phyloP scores from a whole-genome alignment of 805 yeast genomes.

The Hanseniaspora vineae region DNA sequence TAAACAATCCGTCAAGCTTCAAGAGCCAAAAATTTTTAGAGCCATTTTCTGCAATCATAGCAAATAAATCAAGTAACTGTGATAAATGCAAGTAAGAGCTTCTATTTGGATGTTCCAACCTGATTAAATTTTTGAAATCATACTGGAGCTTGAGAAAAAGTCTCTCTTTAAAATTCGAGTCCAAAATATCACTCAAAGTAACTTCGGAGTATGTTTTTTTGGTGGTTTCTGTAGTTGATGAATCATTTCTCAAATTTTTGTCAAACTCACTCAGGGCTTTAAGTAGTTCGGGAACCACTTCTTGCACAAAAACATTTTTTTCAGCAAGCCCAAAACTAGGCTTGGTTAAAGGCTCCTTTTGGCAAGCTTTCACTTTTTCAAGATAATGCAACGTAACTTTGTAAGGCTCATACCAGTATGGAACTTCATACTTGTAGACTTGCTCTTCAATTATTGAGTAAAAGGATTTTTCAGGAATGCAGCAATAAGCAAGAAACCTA shows the following conservation, averaged over 20 bases:
- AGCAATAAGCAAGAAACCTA: neutral
- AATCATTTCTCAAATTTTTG: too few relatives aligned
- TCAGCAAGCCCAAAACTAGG: too few relatives aligned
- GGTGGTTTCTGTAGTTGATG: too few relatives aligned
- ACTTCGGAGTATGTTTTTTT: too few relatives aligned
- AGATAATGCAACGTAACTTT: neutral
- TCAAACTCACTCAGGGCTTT: too few relatives aligned
- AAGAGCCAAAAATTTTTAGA: neutral
- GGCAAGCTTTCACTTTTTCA: neutral
- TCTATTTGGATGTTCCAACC: neutral
- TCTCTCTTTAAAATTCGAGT: neutral
- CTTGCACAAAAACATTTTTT: too few relatives aligned
- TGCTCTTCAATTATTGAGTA: neutral
- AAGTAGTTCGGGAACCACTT: too few relatives aligned
- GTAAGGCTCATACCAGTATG: neutral
- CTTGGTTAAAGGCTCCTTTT: too few relatives aligned
- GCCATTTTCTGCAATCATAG: neutral
- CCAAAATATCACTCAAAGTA: neutral
- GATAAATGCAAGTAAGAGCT: neutral
- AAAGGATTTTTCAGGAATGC: neutral
- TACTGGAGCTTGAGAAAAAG: neutral
- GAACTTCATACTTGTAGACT: neutral
- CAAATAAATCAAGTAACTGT: neutral
- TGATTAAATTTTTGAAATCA: neutral
- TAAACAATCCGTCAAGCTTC: neutral